Evolutionary conservation across 2,329 filamentous ascomycete genomes (phyloP), one percentile per base, ranked within the genome.

Genomic region (Colletotrichum theobromicola): DNA sequence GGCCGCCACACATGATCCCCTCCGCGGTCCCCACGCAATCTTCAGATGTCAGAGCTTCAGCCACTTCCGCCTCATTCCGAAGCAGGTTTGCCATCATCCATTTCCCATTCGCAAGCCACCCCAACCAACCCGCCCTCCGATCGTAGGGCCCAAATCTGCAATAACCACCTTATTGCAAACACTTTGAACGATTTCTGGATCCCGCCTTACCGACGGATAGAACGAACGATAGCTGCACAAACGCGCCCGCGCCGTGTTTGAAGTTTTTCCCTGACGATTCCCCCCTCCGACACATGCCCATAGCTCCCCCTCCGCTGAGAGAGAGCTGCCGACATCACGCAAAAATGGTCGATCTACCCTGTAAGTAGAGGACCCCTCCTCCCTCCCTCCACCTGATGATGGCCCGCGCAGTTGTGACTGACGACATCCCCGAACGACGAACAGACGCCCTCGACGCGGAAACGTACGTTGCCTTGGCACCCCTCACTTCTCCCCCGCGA

Each of bases 371-470:
- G 21, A 35, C 53, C 32, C 21, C 50, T 24, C 57, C 35, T 24
- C 26, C 26, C 18, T 30, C n/a, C 74, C 28, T 53, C 76, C 12
- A 37, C 50, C 24, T 35, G 8, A 34, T 42, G 66, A 53, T 57
- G 18, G 12, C 2, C 55, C 12, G 55, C 62, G 24, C 15, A 57
- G 26, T 12, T 5, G 9, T 30, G 18, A 57, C 72, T 75, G 67
- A 77, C 70, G 61, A 35, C 42, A 70, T 18, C 18, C 5, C 46
- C 46, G 46, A 53, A n/a, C n/a, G n/a, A n/a, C 46, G 15, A 64
- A 75, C 86, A 98, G 97, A 98, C 89, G 97, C 97, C 81, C 95
- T 97, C 79, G 97, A 99, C 87, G 97, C 97, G 80, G 97, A 99
- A 88, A 98, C 94, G 94, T 96, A 81, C 81, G 89, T 85, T 24